These are phyloP conservation scores for Phytophthora cactorum DNA, from an alignment of 352 stramenopile species.

Conservation along the genomic window DNA sequence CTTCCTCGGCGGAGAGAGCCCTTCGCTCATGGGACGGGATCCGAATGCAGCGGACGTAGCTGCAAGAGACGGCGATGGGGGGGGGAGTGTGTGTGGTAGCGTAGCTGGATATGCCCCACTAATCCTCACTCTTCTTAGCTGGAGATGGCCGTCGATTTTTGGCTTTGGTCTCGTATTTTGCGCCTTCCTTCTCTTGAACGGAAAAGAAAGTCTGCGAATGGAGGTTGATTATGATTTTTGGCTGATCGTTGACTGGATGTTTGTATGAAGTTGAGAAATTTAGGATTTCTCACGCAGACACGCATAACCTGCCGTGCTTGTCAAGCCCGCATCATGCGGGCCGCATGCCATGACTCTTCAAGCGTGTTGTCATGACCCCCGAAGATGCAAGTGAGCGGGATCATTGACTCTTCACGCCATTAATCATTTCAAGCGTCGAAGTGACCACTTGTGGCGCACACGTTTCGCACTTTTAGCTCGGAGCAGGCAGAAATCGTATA, in stretches of 20 bases:
- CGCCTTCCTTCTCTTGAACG: neutral
- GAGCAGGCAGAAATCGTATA: too few species aligned
- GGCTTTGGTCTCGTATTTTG: conserved; percentile 5
- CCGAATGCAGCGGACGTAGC: neutral
- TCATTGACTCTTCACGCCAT: too few species aligned
- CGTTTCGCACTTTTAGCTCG: too few species aligned
- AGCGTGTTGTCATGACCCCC: too few species aligned
- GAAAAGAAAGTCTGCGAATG: conserved; percentile 5
- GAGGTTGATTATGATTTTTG: conserved; percentile 6
- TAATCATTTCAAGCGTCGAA: too few species aligned
- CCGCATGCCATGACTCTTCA: too few species aligned
- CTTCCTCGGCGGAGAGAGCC: conserved; percentile 44
- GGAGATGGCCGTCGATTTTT: neutral
- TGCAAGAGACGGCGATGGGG: neutral
- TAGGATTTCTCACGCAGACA: conserved; percentile 6
- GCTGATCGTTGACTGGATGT: conserved; percentile 3
- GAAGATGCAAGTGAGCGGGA: too few species aligned
- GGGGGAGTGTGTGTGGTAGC: neutral
- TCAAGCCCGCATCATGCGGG: neutral
- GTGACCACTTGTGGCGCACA: too few species aligned
- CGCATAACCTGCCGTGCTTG: neutral
- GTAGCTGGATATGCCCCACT: conserved; percentile 33
- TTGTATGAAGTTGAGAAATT: conserved; percentile 22
- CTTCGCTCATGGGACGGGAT: conserved; percentile 34
- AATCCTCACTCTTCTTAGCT: neutral